Base-by-base conservation (phyloP, 2,329 filamentous ascomycete species). In the Epichloe amarillans region DNA sequence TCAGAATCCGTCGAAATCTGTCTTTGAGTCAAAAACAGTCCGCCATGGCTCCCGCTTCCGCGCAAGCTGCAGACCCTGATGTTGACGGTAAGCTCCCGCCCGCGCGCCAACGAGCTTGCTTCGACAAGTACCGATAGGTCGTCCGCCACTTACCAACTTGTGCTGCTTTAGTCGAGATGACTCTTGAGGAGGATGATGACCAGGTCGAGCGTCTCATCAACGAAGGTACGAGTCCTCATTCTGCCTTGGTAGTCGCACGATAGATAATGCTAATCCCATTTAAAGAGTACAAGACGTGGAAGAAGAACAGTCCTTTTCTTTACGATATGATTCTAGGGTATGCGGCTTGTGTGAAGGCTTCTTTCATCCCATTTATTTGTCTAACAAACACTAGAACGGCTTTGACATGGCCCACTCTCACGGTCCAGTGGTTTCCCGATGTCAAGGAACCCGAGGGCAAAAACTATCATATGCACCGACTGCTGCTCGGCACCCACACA, bases 261-360 rank as follows among this genome's bases (percentile, higher is more conserved):
- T 12, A n/a, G 3, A 44, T 12, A 8, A 41, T 10, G 30, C 47
- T 52, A 38, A 52, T 30, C 15, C 17, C 42, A 15, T 40, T 50
- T 53, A 15, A 17, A 89, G 93, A 98, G 68, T 98, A 98, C 79
- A 98, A 98, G 69, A 96, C 91, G 58, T 98, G 93, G 93, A 98
- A 98, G 77, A 98, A 98, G 76, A 98, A 98, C 70, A 88, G 87
- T 57, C 90, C 93, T 3, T 97, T 97, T 64, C 84, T 98, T 60
- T 98, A 98, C 68, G 93, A 98, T 67, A 88, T 96, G 82, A 93
- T 98, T 57, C 77, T 97, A 56, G 90, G 83, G 82, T 83, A 68
- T 17, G 52, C 19, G 2, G 11, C 7, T 14, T 12, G 11, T n/a
- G 30, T 4, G 5, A 30, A 36, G 26, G 23, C 14, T 41, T 26